Conservation (phyloP, 148 eudicot species). For the Rhododendron griersonianum region DNA sequence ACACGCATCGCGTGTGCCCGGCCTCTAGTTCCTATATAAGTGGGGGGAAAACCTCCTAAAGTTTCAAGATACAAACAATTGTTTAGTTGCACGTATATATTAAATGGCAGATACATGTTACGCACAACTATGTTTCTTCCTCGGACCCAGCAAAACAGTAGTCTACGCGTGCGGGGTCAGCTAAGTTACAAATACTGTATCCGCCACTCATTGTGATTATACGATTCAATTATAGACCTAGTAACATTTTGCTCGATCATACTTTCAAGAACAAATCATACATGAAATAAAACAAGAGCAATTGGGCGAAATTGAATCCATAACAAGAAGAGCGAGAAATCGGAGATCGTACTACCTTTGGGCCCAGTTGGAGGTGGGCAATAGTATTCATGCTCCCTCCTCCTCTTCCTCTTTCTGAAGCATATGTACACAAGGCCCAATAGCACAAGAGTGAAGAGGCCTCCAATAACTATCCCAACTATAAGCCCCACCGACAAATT, state of each 20-base stretch:
- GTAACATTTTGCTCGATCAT: neutral
- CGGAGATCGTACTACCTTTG: constrained; percentile 35
- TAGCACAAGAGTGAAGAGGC: constrained; percentile 38
- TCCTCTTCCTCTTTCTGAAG: constrained; percentile 56
- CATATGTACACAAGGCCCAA: constrained; percentile 45
- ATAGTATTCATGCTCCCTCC: constrained; percentile 39
- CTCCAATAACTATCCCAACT: constrained; percentile 70
- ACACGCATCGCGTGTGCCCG: too few relatives aligned
- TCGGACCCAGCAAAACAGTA: neutral
- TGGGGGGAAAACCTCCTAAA: neutral
- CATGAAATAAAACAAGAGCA: neutral
- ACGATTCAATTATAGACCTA: neutral
- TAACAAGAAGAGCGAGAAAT: neutral
- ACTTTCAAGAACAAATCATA: neutral
- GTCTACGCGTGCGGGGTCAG: too few relatives aligned
- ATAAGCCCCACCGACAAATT: constrained; percentile 57
- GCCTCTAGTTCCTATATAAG: neutral
- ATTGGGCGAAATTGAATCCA: neutral
- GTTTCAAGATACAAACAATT: neutral
- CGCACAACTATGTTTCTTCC: neutral
- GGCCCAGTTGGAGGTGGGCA: constrained; percentile 29
- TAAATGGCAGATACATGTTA: neutral
- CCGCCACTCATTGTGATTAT: neutral
- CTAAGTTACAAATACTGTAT: too few relatives aligned
- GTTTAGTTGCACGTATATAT: neutral